Conservation (phyloP, 176 grass and related monocot species). For the Triticum turgidum region DNA sequence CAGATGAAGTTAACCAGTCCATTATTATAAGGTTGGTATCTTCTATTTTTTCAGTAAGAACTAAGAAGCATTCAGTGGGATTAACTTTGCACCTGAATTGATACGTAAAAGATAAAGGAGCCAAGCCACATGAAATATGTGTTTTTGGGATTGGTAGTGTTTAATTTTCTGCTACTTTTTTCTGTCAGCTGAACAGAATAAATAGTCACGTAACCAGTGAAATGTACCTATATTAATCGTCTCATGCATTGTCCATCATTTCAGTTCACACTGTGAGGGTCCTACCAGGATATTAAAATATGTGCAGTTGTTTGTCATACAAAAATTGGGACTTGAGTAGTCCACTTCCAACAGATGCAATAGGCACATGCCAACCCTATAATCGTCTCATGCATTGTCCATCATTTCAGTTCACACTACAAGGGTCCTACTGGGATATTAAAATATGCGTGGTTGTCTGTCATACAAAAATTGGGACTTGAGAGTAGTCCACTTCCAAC, state of each 20-base stretch:
- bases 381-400: neutral
- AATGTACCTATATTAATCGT: neutral
- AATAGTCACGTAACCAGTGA: neutral
- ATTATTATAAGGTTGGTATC: constrained; percentile 90
- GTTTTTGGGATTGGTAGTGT: neutral
- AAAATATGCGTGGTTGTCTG: neutral
- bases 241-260: neutral
- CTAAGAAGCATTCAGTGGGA: constrained; percentile 8
- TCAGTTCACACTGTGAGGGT: neutral
- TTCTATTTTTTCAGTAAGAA: neutral
- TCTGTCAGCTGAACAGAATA: constrained; percentile 13
- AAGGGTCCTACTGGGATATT: constrained; percentile 15
- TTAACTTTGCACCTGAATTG: neutral
- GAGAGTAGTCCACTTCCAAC: neutral
- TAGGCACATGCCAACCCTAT: neutral
- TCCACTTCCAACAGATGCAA: neutral
- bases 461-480: constrained; percentile 20
- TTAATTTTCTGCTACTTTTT: constrained; percentile 18
- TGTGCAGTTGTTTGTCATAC: neutral
- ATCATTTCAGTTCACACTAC: neutral
- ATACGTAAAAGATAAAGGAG: neutral
- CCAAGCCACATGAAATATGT: neutral
- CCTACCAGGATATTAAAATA: constrained; percentile 13
- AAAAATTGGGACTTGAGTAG: constrained; percentile 18
- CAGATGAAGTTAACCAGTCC: constrained; percentile 99